Evolutionary conservation across 23 red algal genomes (phyloP).

Genomic region (Cyanidiococcus yangmingshanensis): DNA sequence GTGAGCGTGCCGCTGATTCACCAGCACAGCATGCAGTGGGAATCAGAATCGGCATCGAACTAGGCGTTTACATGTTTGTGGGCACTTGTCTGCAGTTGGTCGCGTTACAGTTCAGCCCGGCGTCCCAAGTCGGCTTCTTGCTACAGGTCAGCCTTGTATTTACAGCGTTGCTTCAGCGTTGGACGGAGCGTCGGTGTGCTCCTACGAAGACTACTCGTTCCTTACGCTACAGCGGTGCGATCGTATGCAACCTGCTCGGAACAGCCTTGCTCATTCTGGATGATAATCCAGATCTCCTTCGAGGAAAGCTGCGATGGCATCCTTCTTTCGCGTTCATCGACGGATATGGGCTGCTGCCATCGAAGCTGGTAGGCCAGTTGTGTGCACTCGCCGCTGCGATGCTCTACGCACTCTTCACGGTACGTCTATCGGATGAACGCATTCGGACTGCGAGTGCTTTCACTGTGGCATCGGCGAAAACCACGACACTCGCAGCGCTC

Average conservation of each 20-base stretch:
- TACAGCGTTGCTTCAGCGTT: background rate
- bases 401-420: background rate
- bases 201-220: background rate
- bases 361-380: background rate
- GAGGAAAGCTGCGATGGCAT: background rate
- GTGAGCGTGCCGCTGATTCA: background rate
- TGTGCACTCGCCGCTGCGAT: background rate
- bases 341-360: background rate
- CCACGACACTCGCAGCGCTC: background rate
- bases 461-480: background rate
- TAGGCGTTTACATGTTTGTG: conserved; percentile 14
- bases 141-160: background rate
- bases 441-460: background rate
- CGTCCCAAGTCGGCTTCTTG: conserved; percentile 14
- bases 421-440: background rate
- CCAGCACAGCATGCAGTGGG: background rate
- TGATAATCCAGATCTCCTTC: background rate
- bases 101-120: background rate
- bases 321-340: background rate
- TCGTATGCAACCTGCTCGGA: background rate
- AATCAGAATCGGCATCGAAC: conserved; percentile 1
- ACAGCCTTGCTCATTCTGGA: conserved; percentile 2
- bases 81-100: background rate
- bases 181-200: background rate
- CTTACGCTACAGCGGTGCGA: background rate